Evolutionary conservation across 108 stramenopile species (phyloP).

Genomic region (Bacterosira constricta): DNA sequence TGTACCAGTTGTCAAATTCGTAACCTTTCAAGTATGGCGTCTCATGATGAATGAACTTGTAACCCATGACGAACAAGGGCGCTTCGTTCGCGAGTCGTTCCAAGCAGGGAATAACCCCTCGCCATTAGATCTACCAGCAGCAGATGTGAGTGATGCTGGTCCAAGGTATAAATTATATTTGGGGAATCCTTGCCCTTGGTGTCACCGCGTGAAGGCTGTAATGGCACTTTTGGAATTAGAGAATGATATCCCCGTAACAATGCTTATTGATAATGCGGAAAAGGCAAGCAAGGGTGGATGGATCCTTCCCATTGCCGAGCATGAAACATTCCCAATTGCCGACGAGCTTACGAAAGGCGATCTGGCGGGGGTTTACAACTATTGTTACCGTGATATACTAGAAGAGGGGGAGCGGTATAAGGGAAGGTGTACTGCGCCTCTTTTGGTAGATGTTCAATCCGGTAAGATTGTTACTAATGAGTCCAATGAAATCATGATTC

Average conservation of each 20-base stretch:
- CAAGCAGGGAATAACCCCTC: conserved; percentile 47
- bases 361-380: conserved; percentile 57
- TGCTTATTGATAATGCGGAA: conserved; percentile 74
- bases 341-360: conserved; percentile 42
- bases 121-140: conserved; percentile 25
- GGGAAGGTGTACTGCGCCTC: conserved; percentile 89
- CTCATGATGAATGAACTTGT: conserved; percentile 58
- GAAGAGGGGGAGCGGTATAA: conserved; percentile 48
- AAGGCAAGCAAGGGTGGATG: conserved; percentile 90
- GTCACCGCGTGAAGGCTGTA: conserved; percentile 56
- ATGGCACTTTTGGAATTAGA: conserved; percentile 55
- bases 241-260: conserved; percentile 60
- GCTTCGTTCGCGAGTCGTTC: conserved; percentile 54
- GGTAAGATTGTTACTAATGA: conserved; percentile 88
- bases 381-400: conserved; percentile 46
- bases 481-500: conserved; percentile 82
- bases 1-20: conserved; percentile 52
- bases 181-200: conserved; percentile 93
- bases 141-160: conserved; percentile 41
- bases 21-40: conserved; percentile 54
- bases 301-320: conserved; percentile 52
- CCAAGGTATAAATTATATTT: conserved; percentile 88
- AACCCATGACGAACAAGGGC: conserved; percentile 46
- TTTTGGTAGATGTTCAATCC: conserved; percentile 78
- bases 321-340: conserved; percentile 10